Evolutionary conservation across 352 stramenopile species (phyloP), one percentile per base, ranked within the genome.

Genomic region (Phytophthora palmivora): DNA sequence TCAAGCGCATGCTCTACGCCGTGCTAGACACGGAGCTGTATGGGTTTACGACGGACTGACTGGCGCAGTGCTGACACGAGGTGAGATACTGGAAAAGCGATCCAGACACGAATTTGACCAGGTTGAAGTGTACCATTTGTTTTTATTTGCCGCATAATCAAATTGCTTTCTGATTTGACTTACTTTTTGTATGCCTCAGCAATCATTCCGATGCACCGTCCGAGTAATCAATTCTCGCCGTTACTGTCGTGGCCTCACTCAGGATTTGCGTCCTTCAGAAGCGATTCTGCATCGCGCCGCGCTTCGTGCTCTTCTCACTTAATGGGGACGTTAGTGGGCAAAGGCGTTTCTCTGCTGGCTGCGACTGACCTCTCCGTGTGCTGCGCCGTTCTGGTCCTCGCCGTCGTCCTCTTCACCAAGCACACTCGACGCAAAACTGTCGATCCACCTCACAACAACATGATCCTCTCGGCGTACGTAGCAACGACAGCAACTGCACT

Each of bases 21-120:
- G 67, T 83, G 26, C 56, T 91, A 33, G 70, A 90, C 53, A 87
- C 78, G 1, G 78, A 93, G 14, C 46, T 73, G 22, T 90, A 87
- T 51, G 82, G 78, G 2, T 91, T 93, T 52, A 90, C 84, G 3
- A 88, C 77, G 1, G 74, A 73, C 7, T 89, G 47, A 72, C 26
- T 38, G 22, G n/a, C n/a, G n/a, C 19, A 15, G 15, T 11, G 10
- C 36, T 50, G 34, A 34, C 43, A 16, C 24, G 19, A 48, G 54
- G 42, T 61, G 41, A 54, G n/a, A 36, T 36, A 34, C 43, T 47
- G 53, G 53, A 36, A 33, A 41, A n/a, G 28, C 28, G 30, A 39
- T 42, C 21, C 21, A 46, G 36, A 44, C 33, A 19, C 33, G 26
- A 53, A 49, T 34, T 53, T 48, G 49, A 64, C 41, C 42, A 45